Percentiles rank a stretch among this genome's conserved stretches.
These are phyloP conservation scores for Fusarium buharicum DNA, from an alignment of 2,329 filamentous ascomycete genomes.

Conservation along the genomic window DNA sequence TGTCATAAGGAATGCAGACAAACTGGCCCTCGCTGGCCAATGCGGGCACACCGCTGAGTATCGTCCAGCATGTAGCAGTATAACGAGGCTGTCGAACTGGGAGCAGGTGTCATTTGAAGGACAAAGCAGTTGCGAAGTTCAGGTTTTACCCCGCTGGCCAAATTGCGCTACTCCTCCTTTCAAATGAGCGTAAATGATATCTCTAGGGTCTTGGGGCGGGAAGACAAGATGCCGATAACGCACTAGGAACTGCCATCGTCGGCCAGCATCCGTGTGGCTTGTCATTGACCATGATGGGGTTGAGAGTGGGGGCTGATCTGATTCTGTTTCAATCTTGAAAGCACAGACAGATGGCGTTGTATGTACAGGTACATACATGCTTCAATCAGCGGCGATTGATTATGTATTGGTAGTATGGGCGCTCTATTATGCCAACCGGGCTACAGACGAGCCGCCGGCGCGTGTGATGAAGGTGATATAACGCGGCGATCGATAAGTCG, in stretches of 20 bases:
- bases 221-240: conserved; percentile 21
- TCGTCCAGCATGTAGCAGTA: conserved; percentile 1
- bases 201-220: conserved; percentile 4
- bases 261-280: conserved; percentile 33
- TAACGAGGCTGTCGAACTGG: not conserved
- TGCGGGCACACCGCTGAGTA: conserved; percentile 12
- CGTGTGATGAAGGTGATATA: conserved; percentile 16
- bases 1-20: conserved; percentile 5
- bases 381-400: not conserved
- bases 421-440: conserved; percentile 22
- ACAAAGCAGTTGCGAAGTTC: conserved; percentile 9
- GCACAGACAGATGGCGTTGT: conserved; percentile 14
- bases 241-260: conserved; percentile 30
- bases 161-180: not conserved
- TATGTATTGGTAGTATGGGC: conserved; percentile 8
- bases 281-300: conserved; percentile 23
- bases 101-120: conserved; percentile 7
- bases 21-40: conserved; percentile 18
- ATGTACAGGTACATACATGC: conserved; percentile 18
- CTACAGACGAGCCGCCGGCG: conserved; percentile 10
- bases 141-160: conserved; percentile 4
- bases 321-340: conserved; percentile 22
- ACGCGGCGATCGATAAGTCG: conserved; percentile 3
- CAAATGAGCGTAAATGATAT: conserved; percentile 1
- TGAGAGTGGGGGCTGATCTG: conserved; percentile 35